Evolutionary conservation across 2,329 filamentous ascomycete genomes (phyloP).

Genomic region (Endothia cerciana): DNA sequence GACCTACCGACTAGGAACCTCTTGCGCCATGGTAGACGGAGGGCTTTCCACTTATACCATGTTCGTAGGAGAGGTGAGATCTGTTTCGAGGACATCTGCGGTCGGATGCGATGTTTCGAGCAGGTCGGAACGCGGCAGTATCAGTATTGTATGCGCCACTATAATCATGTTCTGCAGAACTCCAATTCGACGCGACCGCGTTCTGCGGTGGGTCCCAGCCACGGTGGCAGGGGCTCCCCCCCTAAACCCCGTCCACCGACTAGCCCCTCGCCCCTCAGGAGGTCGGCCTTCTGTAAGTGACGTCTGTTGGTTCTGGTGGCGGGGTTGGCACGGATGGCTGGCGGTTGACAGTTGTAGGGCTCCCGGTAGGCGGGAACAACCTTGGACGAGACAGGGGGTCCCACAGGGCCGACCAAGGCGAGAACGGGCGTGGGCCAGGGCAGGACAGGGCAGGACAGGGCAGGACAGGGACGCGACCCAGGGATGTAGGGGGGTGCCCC

Average conservation of each 20-base stretch:
- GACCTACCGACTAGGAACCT: constrained; percentile 62
- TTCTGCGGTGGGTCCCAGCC: constrained; percentile 8
- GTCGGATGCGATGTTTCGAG: background rate
- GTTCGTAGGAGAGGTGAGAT: constrained; percentile 44
- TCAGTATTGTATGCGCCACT: background rate
- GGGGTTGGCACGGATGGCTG: constrained; percentile 11
- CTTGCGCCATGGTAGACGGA: constrained; percentile 67
- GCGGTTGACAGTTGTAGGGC: background rate
- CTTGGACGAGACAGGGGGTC: background rate
- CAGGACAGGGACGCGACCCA: background rate
- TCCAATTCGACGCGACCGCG: constrained; percentile 13
- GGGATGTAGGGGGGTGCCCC: background rate
- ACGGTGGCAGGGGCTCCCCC: background rate
- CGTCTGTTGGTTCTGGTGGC: constrained; percentile 7
- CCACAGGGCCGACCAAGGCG: background rate
- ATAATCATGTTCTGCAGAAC: constrained; percentile 5
- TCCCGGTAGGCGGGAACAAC: constrained; percentile 7
- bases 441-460: background rate
- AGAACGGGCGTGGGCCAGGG: background rate
- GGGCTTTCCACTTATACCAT: constrained; percentile 66
- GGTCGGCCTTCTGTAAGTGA: constrained; percentile 6
- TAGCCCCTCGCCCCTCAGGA: background rate
- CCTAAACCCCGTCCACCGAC: background rate
- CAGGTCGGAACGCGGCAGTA: background rate
- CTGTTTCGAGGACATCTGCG: constrained; percentile 42